A percentile compares a stretch with the other conserved stretches of the same genome.
phyloP scores from a whole-genome alignment of 306 rosid genomes.

The Erythrophleum fordii region DNA sequence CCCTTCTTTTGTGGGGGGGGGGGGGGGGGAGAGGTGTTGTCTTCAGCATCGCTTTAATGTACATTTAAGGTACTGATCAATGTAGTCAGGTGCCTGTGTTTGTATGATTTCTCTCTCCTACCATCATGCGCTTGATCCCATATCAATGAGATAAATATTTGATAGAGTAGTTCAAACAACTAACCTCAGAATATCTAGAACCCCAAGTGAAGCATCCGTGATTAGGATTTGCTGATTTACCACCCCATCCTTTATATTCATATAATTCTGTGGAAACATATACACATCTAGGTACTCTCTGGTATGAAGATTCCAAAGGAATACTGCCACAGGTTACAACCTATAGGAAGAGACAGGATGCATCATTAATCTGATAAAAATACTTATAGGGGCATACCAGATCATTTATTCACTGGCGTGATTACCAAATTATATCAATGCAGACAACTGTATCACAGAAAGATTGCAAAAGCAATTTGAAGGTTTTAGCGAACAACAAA shows the following conservation, averaged over 20 bases:
- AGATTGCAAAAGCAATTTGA: slow-evolving; percentile 13
- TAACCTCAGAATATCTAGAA: slow-evolving; percentile 83
- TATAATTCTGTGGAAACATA: slow-evolving; percentile 83
- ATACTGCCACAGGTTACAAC: slow-evolving; percentile 98
- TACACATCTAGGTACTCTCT: slow-evolving; percentile 80
- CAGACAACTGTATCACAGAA: neutral
- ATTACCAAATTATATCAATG: slow-evolving; percentile 2
- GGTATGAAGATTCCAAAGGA: slow-evolving; percentile 96
- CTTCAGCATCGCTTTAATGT: neutral
- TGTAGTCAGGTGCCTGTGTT: neutral
- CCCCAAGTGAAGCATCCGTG: slow-evolving; percentile 89
- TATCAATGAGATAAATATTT: slow-evolving; percentile 15
- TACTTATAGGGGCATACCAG: neutral
- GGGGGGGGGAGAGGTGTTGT: no score
- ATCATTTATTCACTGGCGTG: neutral
- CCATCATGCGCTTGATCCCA: neutral
- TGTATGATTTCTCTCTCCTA: neutral
- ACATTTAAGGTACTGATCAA: neutral
- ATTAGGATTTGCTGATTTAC: slow-evolving; percentile 78
- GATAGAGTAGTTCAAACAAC: slow-evolving; percentile 40
- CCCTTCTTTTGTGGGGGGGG: no score
- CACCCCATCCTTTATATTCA: slow-evolving; percentile 82
- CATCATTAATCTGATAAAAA: slow-evolving; percentile 16
- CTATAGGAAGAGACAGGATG: slow-evolving; percentile 51
- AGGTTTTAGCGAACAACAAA: slow-evolving; percentile 12